Percentiles rank a stretch among this genome's conserved stretches.
Evolutionary conservation across 257 asterid genomes (phyloP).

Genomic region (Verbena officinalis): DNA sequence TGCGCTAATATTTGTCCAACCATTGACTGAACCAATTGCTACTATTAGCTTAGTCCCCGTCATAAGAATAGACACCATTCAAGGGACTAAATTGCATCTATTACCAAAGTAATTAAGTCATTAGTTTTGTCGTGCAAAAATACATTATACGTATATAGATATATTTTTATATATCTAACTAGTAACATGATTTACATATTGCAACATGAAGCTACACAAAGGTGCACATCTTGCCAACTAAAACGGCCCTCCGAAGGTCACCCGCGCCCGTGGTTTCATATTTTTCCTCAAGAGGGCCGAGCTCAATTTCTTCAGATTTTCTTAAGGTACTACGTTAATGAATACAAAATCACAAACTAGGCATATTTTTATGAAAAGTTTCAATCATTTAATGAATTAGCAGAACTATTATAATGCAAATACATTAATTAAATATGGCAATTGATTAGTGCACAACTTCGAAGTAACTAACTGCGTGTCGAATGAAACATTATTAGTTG

Average conservation of each 20-base stretch:
- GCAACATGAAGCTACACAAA: conserved; percentile 35
- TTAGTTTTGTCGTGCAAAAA: too few species aligned
- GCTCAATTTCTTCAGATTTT: conserved; percentile 57
- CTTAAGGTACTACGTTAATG: conserved; percentile 46
- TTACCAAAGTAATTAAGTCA: conserved; percentile 35
- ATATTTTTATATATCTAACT: too few species aligned
- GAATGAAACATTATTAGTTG: too few species aligned
- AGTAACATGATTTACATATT: neutral
- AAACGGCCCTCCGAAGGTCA: conserved; percentile 40
- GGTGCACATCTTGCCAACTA: conserved; percentile 45
- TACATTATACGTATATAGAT: too few species aligned
- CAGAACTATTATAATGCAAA: too few species aligned
- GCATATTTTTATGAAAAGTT: too few species aligned
- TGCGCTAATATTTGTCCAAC: conserved; percentile 58
- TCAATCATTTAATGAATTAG: too few species aligned
- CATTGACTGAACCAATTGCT: conserved; percentile 46
- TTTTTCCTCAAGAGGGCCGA: conserved; percentile 75
- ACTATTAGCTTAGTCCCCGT: conserved; percentile 50
- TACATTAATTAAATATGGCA: too few species aligned
- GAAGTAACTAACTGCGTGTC: too few species aligned
- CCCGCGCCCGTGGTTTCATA: conserved; percentile 58
- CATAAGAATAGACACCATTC: conserved; percentile 48
- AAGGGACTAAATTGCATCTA: conserved; percentile 44
- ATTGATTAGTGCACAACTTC: too few species aligned
- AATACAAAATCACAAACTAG: neutral